Percentiles rank a stretch among this genome's conserved stretches.
Evolutionary conservation across 2,329 filamentous ascomycete genomes (phyloP).

Genomic region (Chalaropsis thielavioides): DNA sequence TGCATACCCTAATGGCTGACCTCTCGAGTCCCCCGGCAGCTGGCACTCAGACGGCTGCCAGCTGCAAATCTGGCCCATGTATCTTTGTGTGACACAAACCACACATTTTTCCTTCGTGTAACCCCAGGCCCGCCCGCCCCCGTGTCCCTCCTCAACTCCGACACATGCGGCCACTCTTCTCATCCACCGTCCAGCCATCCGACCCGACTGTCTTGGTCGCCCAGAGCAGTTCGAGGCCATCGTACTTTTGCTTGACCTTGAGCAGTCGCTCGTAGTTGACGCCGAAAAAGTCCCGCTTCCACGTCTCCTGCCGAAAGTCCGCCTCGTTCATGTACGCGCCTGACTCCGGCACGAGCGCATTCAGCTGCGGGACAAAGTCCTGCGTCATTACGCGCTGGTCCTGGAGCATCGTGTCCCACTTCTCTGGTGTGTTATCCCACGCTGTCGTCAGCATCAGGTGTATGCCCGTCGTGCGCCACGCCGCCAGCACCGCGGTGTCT

Average conservation of each 20-base stretch:
- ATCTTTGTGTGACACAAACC: neutral
- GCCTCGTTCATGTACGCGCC: slow-evolving; percentile 39
- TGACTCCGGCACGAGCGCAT: slow-evolving; percentile 28
- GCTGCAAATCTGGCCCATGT: too few relatives aligned
- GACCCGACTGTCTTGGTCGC: slow-evolving; percentile 36
- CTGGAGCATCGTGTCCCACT: slow-evolving; percentile 12
- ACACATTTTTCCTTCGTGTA: neutral
- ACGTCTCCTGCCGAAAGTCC: slow-evolving; percentile 31
- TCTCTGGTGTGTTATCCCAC: slow-evolving; percentile 10
- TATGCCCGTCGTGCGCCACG: slow-evolving; percentile 19
- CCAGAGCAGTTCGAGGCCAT: slow-evolving; percentile 33
- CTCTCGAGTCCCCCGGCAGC: too few relatives aligned
- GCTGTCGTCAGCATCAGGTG: slow-evolving; percentile 11
- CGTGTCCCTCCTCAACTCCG: slow-evolving; percentile 10
- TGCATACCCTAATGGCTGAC: too few relatives aligned
- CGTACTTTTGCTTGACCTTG: slow-evolving; percentile 37
- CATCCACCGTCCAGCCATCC: slow-evolving; percentile 33
- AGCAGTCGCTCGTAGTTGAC: slow-evolving; percentile 30
- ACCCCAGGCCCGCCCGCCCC: neutral
- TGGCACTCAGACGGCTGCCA: too few relatives aligned
- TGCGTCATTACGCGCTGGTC: slow-evolving; percentile 21
- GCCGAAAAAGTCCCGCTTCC: slow-evolving; percentile 33
- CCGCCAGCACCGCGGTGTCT: slow-evolving; percentile 20
- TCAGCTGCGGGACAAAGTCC: slow-evolving; percentile 24
- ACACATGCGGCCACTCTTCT: slow-evolving; percentile 30